Base-by-base conservation (phyloP, 2,329 filamentous ascomycete species). In the Nigrospora osmanthi region DNA sequence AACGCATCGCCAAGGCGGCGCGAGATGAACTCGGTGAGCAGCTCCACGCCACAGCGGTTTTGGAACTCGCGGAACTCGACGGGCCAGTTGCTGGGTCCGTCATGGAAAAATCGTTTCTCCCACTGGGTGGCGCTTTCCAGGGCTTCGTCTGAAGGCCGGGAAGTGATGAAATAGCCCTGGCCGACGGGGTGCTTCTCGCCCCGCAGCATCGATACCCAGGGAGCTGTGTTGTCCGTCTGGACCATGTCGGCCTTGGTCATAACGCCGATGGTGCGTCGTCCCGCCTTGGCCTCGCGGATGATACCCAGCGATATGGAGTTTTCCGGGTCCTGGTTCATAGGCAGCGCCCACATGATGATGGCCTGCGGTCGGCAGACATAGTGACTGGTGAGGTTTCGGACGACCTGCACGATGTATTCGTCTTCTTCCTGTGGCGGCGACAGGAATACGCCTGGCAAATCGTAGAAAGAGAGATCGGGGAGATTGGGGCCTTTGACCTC, bases 191-290 rank as follows among this genome's bases (percentile, higher is more conserved):
- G 87, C 2, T 76, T 75, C 2, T 76, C 58, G 0, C 80, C 79
- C 0, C 70, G 67, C 5, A 95, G 70, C 45, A 89, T 83, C 0
- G 74, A 66, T 0, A 78, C 58, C 75, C 85, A 87, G 45, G 83
- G 80, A 0, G 63, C 57, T 0, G 70, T 65, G 1, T 78, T 66
- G 2, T 73, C 69, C 0, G 72, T 72, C 0, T 65, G 58, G 0
- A 89, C 64, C 0, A 85, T 74, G 49, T 95, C 90, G 0, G 89
- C 89, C 56, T 95, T 95, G 0, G 89, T 95, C 14, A 95, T 72
- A 0, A 95, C 85, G 0, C 87, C 87, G 43, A 87, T 72, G 1
- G 82, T 86, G 1, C 83, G 72, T 4, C 69, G 50, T 2, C 38
- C 16, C 12, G 83, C 84, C 1, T 69, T 69, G 1, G 78, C 65